Conservation (phyloP, 306 rosid genomes). For the Cyclanthera cordifolia region DNA sequence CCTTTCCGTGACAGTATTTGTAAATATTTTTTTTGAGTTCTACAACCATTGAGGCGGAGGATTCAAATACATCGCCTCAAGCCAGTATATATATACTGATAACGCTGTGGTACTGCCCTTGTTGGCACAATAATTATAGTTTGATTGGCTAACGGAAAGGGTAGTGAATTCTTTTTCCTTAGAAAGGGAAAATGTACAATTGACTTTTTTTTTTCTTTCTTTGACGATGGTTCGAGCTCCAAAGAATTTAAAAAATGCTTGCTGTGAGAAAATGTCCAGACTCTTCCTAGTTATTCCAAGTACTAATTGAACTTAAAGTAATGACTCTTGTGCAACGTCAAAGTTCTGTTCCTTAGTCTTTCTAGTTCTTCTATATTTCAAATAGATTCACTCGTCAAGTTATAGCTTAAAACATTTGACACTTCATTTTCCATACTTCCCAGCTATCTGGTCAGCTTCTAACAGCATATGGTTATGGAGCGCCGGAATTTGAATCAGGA, state of each 20-base stretch:
- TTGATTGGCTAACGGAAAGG: neutral
- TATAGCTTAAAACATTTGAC: neutral
- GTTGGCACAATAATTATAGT: too few relatives aligned
- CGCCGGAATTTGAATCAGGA: slow-evolving; percentile 94
- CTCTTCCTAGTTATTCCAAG: neutral
- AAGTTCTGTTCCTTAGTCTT: too few relatives aligned
- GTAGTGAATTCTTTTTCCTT: too few relatives aligned
- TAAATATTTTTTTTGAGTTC: too few relatives aligned
- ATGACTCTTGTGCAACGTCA: too few relatives aligned
- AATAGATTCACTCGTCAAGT: neutral
- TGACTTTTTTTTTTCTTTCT: neutral
- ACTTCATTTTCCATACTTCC: slow-evolving; percentile 16
- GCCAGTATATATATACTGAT: too few relatives aligned
- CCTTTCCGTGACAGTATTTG: neutral
- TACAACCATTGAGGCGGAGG: too few relatives aligned
- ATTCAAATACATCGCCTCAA: too few relatives aligned
- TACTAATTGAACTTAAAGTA: too few relatives aligned
- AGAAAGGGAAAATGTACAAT: neutral
- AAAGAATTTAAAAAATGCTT: neutral
- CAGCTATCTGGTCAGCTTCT: slow-evolving; percentile 84
- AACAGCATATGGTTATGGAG: slow-evolving; percentile 78
- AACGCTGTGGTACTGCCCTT: too few relatives aligned
- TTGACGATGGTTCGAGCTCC: neutral
- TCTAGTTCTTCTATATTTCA: too few relatives aligned
- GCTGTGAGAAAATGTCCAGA: neutral